Conservation (phyloP, 2,329 filamentous ascomycete species). For the Trichoderma koningiopsis region DNA sequence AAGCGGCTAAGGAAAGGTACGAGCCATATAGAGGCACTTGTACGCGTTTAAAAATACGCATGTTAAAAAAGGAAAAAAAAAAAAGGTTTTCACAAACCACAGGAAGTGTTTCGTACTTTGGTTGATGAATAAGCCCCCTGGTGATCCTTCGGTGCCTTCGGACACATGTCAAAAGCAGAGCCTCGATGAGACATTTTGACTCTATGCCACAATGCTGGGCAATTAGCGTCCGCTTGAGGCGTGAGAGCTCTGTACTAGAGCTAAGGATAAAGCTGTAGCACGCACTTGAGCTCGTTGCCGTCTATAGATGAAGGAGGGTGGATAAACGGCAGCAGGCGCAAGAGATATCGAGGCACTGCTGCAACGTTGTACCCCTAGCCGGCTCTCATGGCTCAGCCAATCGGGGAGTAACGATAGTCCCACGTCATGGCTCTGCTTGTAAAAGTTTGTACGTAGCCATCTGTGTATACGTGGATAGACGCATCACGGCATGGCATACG, state of each 20-base stretch:
- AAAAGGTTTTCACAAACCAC: neutral
- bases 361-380: constrained; percentile 23
- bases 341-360: constrained; percentile 15
- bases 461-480: neutral
- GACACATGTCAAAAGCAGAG: neutral
- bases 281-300: neutral
- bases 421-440: neutral
- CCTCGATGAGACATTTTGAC: neutral
- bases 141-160: neutral
- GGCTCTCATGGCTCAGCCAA: constrained; percentile 3
- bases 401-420: constrained; percentile 16
- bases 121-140: neutral
- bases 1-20: constrained; percentile 14
- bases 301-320: constrained; percentile 18
- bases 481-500: neutral
- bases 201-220: neutral
- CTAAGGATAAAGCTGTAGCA: neutral
- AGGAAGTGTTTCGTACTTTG: neutral
- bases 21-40: neutral
- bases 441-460: no score
- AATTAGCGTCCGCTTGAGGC: neutral
- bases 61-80: neutral
- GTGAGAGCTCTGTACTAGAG: neutral
- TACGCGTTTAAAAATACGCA: neutral
- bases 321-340: neutral